phyloP scores from a whole-genome alignment of 2,329 filamentous ascomycete genomes.

The Coniochaeta hoffmannii region DNA sequence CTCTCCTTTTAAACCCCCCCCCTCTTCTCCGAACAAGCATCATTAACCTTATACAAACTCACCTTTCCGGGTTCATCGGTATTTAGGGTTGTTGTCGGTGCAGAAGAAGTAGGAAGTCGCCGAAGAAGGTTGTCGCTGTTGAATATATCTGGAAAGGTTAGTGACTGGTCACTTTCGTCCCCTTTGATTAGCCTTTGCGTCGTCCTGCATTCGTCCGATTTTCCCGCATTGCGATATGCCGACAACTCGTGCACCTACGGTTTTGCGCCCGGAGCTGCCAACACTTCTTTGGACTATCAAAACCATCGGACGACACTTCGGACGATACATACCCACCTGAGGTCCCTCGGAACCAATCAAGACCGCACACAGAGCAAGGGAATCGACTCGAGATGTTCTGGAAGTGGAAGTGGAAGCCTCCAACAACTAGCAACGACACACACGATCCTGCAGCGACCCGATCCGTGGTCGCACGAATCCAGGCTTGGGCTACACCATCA shows the following conservation, averaged over 20 bases:
- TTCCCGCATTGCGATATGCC: background rate
- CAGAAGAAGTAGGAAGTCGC: constrained; percentile 16
- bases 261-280: background rate
- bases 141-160: constrained; percentile 12
- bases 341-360: background rate
- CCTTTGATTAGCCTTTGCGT: background rate
- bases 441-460: constrained; percentile 1
- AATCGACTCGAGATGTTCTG: background rate
- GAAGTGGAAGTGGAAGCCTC: background rate
- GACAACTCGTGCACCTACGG: background rate
- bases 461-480: background rate
- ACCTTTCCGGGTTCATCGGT: constrained; percentile 9
- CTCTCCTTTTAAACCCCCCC: constrained; percentile 6
- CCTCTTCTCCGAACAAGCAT: constrained; percentile 4
- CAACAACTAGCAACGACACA: background rate
- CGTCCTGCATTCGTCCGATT: background rate
- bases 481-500: background rate
- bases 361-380: background rate
- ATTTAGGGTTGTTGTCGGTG: constrained; percentile 20
- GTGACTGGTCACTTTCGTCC: constrained; percentile 6
- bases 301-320: background rate
- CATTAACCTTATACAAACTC: constrained; percentile 8
- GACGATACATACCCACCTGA: background rate
- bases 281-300: background rate
- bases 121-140: constrained; percentile 14